Evolutionary conservation across 2,329 filamentous ascomycete genomes (phyloP).

Genomic region (Orbilia oligospora): DNA sequence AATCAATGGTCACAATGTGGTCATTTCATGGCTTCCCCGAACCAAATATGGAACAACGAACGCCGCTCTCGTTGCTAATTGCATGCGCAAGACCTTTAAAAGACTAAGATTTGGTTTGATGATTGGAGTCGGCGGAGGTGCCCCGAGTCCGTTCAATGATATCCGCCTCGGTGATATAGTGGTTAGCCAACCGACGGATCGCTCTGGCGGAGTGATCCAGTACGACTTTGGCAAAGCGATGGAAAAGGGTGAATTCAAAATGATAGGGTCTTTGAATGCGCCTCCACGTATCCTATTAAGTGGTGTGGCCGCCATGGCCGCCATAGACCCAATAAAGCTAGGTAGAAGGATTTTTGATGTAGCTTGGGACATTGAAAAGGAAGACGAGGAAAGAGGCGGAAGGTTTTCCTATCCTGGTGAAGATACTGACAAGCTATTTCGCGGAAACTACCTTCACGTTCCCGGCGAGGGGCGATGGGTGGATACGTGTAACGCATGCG

Average conservation of each 20-base stretch:
- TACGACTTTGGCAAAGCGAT: too few relatives aligned
- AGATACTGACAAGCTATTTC: slow-evolving; percentile 12
- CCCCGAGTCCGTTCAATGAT: slow-evolving; percentile 4
- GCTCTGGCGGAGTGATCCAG: too few relatives aligned
- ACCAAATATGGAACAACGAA: neutral
- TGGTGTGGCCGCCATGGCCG: too few relatives aligned
- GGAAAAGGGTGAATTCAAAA: too few relatives aligned
- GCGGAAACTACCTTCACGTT: slow-evolving; percentile 5
- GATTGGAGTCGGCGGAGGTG: slow-evolving; percentile 11
- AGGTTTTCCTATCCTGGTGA: slow-evolving; percentile 1
- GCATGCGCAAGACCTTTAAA: neutral
- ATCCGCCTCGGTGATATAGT: slow-evolving; percentile 8
- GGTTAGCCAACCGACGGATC: too few relatives aligned
- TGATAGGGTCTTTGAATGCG: too few relatives aligned
- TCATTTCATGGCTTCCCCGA: neutral
- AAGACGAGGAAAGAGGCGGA: neutral
- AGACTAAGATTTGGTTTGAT: slow-evolving; percentile 2
- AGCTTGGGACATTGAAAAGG: neutral
- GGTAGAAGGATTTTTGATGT: too few relatives aligned
- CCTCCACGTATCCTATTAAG: too few relatives aligned
- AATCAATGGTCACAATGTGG: slow-evolving; percentile 11
- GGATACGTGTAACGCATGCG: neutral
- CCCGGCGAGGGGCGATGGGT: neutral
- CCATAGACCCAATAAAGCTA: too few relatives aligned
- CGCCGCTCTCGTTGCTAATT: slow-evolving; percentile 9